Evolutionary conservation across 129 eudicot species (phyloP).

Genomic region (Flaveria bidentis): DNA sequence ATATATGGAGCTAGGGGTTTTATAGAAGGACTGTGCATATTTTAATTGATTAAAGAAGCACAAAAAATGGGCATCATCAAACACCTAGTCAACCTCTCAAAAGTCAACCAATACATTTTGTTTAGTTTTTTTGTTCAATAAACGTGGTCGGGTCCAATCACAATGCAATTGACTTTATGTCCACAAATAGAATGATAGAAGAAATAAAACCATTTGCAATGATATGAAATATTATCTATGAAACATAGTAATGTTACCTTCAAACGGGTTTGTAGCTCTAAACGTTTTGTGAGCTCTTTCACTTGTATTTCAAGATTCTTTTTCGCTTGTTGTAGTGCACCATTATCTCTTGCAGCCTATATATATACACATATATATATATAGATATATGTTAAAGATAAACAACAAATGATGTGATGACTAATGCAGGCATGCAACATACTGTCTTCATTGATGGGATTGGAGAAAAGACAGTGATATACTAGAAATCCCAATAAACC

Average conservation of each 20-base stretch:
- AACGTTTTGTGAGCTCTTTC: conserved; percentile 75
- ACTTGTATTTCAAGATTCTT: conserved; percentile 77
- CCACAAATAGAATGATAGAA: not conserved
- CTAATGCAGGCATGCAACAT: conserved; percentile 1
- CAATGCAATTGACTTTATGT: conserved; percentile 13
- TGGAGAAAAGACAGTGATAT: conserved; percentile 15
- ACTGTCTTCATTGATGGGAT: conserved; percentile 9
- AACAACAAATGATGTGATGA: not conserved
- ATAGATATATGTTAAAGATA: conserved; percentile 29
- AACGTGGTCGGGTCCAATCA: not conserved
- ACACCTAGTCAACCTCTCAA: not conserved
- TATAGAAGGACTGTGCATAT: not conserved
- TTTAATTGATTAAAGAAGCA: not conserved
- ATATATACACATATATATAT: too few relatives aligned
- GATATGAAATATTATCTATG: not conserved
- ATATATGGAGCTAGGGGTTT: not conserved
- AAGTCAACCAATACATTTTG: not conserved
- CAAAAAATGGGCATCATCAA: not conserved
- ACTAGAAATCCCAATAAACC: conserved; percentile 8
- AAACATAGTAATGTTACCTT: conserved; percentile 58
- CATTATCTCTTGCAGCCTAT: conserved; percentile 83
- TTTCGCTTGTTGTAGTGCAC: conserved; percentile 77
- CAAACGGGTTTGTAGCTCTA: conserved; percentile 70
- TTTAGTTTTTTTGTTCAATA: not conserved
- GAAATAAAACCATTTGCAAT: conserved; percentile 15